Evolutionary conservation across 108 stramenopile genomes (phyloP).

Genomic region (Stephanodiscus triporus): DNA sequence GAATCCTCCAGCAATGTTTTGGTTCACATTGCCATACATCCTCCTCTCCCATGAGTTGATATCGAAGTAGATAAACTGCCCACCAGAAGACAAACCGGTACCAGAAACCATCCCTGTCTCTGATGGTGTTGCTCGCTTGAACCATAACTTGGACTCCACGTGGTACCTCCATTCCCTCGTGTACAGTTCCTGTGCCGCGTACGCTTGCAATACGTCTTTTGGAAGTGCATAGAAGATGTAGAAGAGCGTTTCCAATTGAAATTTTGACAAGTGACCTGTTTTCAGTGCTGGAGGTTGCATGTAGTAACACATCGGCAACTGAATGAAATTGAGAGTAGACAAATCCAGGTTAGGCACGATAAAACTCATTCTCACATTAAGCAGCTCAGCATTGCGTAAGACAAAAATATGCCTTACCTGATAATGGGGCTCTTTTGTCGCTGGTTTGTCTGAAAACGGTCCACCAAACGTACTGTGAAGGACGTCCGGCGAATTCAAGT

Average conservation of each 20-base stretch:
- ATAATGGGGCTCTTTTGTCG: conserved; percentile 92
- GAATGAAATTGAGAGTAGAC: not conserved
- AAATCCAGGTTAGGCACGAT: conserved; percentile 9
- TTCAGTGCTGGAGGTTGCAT: conserved; percentile 93
- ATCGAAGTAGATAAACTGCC: conserved; percentile 91
- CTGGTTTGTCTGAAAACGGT: conserved; percentile 90
- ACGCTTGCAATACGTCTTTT: conserved; percentile 95
- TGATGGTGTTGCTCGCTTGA: conserved; percentile 79
- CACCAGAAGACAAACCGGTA: conserved; percentile 45
- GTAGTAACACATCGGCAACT: conserved; percentile 95
- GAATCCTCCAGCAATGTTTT: conserved; percentile 84
- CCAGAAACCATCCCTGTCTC: conserved; percentile 61
- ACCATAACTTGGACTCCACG: conserved; percentile 95
- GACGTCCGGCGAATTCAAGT: conserved; percentile 90
- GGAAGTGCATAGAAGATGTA: conserved; percentile 99
- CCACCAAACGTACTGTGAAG: conserved; percentile 93
- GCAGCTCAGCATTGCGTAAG: not conserved
- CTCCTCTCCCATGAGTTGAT: conserved; percentile 90
- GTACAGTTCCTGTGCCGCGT: conserved; percentile 98
- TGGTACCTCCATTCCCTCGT: conserved; percentile 97
- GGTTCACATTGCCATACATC: conserved; percentile 83
- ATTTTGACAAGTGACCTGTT: conserved; percentile 93
- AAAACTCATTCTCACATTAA: not conserved
- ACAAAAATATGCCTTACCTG: conserved; percentile 62
- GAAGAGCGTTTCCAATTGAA: conserved; percentile 97